Evolutionary conservation across 176 grass and related monocot genomes (phyloP).

Genomic region (Rhynchospora pubera): DNA sequence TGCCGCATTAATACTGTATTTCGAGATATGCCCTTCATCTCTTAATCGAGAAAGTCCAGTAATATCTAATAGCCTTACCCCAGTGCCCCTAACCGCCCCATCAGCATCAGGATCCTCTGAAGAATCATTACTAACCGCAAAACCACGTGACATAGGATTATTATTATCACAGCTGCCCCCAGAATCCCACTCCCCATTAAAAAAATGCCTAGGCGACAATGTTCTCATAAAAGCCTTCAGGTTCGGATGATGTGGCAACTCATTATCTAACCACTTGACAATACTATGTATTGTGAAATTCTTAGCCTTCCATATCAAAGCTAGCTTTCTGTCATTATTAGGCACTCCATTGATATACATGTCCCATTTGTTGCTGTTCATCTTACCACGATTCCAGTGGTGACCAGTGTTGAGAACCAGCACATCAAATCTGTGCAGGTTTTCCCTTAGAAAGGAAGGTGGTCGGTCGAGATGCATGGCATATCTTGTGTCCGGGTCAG

Average conservation of each 20-base stretch:
- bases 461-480: slow-evolving; percentile 87
- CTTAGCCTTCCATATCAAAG: slow-evolving; percentile 77
- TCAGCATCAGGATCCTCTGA: slow-evolving; percentile 51
- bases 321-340: slow-evolving; percentile 46
- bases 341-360: slow-evolving; percentile 60
- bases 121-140: slow-evolving; percentile 41
- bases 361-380: slow-evolving; percentile 76
- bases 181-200: slow-evolving; percentile 73
- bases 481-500: slow-evolving; percentile 50
- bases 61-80: slow-evolving; percentile 63
- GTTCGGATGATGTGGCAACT: slow-evolving; percentile 45
- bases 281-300: slow-evolving; percentile 72
- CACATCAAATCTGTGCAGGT: slow-evolving; percentile 64
- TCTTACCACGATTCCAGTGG: slow-evolving; percentile 90
- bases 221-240: slow-evolving; percentile 67
- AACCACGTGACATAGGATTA: slow-evolving; percentile 58
- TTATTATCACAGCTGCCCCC: slow-evolving; percentile 67
- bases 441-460: slow-evolving; percentile 51
- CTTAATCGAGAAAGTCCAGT: slow-evolving; percentile 60
- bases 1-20: slow-evolving; percentile 58
- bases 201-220: slow-evolving; percentile 79
- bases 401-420: slow-evolving; percentile 84
- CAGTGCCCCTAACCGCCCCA: slow-evolving; percentile 49
- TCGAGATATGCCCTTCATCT: slow-evolving; percentile 82
- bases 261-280: slow-evolving; percentile 61